Percentiles rank a stretch among this genome's conserved stretches.
Conservation (phyloP, 305 asterid species). For the Fraxinus xanthoxyloides region DNA sequence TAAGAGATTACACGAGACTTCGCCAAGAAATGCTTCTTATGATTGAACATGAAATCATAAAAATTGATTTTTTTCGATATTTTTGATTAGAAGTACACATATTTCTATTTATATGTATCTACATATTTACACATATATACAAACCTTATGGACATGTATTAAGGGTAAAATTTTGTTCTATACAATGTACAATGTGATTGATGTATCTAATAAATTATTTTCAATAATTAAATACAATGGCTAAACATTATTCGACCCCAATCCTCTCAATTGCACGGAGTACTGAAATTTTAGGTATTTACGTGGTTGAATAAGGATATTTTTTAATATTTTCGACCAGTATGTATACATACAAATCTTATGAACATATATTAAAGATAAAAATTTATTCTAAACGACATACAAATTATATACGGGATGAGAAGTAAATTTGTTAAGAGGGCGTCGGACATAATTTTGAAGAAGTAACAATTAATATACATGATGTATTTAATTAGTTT, state of each 20-base stretch:
- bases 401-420: not conserved
- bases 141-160: not conserved
- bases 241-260: not conserved
- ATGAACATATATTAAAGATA: not conserved
- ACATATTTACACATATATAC: not conserved
- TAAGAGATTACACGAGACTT: not conserved
- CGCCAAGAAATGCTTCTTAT: constrained; percentile 8
- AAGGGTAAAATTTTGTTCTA: not conserved
- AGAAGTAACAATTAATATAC: not conserved
- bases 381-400: too few species aligned
- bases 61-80: not conserved
- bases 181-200: not conserved
- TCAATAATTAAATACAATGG: too few species aligned
- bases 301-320: not conserved
- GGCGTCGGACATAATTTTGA: not conserved
- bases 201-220: not conserved
- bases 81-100: not conserved
- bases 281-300: not conserved
- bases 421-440: not conserved
- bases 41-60: not conserved
- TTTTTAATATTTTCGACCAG: not conserved
- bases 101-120: not conserved
- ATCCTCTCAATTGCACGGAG: not conserved
- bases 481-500: not conserved
- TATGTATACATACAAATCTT: not conserved